Conservation (phyloP, 139 green algal species). For the Auxenochlorella pyrenoidosa region DNA sequence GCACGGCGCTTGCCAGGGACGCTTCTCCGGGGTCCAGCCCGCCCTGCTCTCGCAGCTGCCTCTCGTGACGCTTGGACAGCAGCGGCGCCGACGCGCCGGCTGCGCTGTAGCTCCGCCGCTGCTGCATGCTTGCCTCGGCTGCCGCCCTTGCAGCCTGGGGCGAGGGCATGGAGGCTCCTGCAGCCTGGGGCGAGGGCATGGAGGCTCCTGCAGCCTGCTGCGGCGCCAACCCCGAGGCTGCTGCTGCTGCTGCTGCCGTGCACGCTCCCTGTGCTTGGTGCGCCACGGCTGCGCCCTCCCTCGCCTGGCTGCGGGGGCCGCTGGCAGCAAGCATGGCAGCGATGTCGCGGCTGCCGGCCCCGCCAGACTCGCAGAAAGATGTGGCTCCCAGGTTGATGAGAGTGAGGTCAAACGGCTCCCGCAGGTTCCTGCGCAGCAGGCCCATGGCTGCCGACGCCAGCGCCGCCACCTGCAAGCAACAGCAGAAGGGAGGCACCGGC, state of each 20-base stretch:
- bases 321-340: not conserved
- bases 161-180: not conserved
- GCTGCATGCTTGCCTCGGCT: not conserved
- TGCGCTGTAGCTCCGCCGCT: slow-evolving; percentile 21
- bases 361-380: slow-evolving; percentile 19
- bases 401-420: slow-evolving; percentile 69
- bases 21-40: not conserved
- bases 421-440: slow-evolving; percentile 41
- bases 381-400: slow-evolving; percentile 77
- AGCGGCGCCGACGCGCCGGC: not conserved
- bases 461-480: slow-evolving; percentile 34
- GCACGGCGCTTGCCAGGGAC: too few relatives aligned
- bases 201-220: not conserved
- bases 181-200: not conserved
- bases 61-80: slow-evolving; percentile 11
- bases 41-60: slow-evolving; percentile 17
- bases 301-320: not conserved
- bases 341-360: not conserved
- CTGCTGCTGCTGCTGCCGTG: slow-evolving; percentile 1
- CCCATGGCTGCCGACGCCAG: slow-evolving; percentile 48
- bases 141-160: not conserved
- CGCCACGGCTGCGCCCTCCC: not conserved
- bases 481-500: too few relatives aligned
- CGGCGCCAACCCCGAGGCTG: not conserved
- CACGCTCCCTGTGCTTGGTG: too few relatives aligned